Conservation (phyloP, 2,329 filamentous ascomycete genomes). For the Alternaria longipes region DNA sequence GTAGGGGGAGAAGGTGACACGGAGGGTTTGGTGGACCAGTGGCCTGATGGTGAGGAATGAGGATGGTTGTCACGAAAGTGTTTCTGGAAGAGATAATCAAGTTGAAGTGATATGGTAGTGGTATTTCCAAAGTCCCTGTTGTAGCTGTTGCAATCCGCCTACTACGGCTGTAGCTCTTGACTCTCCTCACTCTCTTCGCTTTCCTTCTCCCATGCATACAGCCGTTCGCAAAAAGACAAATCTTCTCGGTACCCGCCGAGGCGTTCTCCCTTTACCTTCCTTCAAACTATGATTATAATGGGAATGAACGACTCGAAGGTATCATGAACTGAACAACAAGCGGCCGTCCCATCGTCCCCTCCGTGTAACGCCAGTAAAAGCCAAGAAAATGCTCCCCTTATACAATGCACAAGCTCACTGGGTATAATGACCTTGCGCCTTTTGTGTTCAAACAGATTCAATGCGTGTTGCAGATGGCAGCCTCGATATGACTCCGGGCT, state of each 20-base stretch:
- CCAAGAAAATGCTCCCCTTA: neutral
- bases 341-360: conserved; percentile 8
- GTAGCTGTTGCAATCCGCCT: neutral
- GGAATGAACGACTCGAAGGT: conserved; percentile 15
- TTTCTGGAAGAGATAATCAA: neutral
- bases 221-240: neutral
- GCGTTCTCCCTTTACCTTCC: neutral
- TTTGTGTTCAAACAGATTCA: conserved; percentile 14
- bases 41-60: conserved; percentile 32
- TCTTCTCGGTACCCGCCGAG: conserved; percentile 6
- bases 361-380: conserved; percentile 6
- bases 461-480: conserved; percentile 10
- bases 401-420: conserved; percentile 12
- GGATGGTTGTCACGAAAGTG: neutral
- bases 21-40: conserved; percentile 35
- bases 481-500: conserved; percentile 2
- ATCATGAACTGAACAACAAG: conserved; percentile 12
- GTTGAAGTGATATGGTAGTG: conserved; percentile 4
- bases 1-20: conserved; percentile 24
- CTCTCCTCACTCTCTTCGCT: neutral
- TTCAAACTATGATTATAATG: conserved; percentile 10
- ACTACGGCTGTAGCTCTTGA: neutral
- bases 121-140: neutral
- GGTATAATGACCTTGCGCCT: conserved; percentile 19
- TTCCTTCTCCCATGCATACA: neutral